Base-by-base conservation (phyloP, 257 asterid genomes). In the Lavandula angustifolia region DNA sequence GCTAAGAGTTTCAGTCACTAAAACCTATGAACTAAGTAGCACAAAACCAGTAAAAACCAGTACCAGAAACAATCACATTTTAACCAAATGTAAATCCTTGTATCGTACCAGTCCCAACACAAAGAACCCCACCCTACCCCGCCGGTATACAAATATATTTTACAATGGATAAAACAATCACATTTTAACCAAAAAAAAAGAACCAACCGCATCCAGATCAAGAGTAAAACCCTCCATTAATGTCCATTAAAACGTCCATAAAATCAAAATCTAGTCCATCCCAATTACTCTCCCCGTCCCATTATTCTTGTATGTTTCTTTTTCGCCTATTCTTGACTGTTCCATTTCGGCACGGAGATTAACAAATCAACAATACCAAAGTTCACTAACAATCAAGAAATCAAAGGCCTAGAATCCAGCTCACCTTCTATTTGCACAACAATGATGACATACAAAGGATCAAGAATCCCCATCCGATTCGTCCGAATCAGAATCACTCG, bases 401-500 rank as follows among this genome's bases (percentile, higher is more conserved):
- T 6, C 31, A 41, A 51, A 54, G 58, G 46, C 38, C 46, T 6
- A 61, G 70, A 42, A 50, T 35, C 50, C 66, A 53, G 57, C 81
- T 73, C 60, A 82, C 82, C 69, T 64, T 69, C 57, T 42, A 53
- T 6, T 29, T 62, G 63, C 17, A 62, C 35, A 54, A 5, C 40
- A 10, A 22, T 22, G 27, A 22, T 2, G 27, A 22, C 27, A 22
- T 22, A 22, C 27, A 22, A 22, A 22, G 27, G 40, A 68, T 82
- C 84, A 81, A 56, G 82, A 71, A 9, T 68, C 80, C 54, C 37
- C 71, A 10, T 34, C 72, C 29, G 55, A 22, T 35, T 84, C 85
- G 48, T 86, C 95, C 6, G 95, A 79, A 80, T 86, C 95, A 1
- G 95, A 86, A 73, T 86, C 95, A 73, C 95, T 86, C 22, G 82